phyloP scores from a whole-genome alignment of 2,329 filamentous ascomycete genomes.

The Stemphylium vesicarium region DNA sequence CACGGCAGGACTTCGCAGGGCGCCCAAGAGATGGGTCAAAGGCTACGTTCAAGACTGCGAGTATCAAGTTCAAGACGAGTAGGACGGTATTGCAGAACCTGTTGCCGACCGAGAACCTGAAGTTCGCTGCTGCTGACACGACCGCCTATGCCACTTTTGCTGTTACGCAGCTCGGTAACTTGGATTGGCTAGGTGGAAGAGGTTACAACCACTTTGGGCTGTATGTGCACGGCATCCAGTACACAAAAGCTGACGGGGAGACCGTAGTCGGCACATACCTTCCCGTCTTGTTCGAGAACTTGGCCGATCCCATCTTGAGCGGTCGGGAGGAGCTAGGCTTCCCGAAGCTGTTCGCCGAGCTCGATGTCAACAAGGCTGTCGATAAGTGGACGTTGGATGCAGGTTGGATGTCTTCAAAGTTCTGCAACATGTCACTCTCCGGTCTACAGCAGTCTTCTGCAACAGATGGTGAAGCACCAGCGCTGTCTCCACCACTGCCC shows the following conservation, averaged over 20 bases:
- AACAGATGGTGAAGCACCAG: neutral
- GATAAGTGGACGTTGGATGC: conserved; percentile 50
- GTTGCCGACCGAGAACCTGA: conserved; percentile 46
- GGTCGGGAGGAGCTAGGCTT: conserved; percentile 68
- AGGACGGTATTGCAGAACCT: conserved; percentile 51
- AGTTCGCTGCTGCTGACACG: conserved; percentile 49
- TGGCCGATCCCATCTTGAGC: conserved; percentile 65
- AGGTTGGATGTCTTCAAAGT: conserved; percentile 47
- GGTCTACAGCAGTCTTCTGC: conserved; percentile 24
- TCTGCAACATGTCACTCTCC: conserved; percentile 39
- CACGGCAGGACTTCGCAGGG: conserved; percentile 43
- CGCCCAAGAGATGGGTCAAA: conserved; percentile 25
- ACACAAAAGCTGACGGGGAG: conserved; percentile 57
- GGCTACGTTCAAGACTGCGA: conserved; percentile 47
- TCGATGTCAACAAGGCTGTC: conserved; percentile 52
- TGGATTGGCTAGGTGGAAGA: conserved; percentile 66
- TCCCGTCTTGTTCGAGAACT: conserved; percentile 64
- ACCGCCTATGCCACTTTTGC: conserved; percentile 49
- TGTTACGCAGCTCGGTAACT: conserved; percentile 51
- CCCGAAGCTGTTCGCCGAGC: conserved; percentile 63
- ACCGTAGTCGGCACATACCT: conserved; percentile 61
- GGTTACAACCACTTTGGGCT: conserved; percentile 66
- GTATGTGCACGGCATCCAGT: conserved; percentile 68
- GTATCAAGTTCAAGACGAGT: conserved; percentile 51
- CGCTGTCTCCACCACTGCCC: neutral